Base-by-base conservation (phyloP, 176 grass and related monocot species). In the Zizania latifolia region DNA sequence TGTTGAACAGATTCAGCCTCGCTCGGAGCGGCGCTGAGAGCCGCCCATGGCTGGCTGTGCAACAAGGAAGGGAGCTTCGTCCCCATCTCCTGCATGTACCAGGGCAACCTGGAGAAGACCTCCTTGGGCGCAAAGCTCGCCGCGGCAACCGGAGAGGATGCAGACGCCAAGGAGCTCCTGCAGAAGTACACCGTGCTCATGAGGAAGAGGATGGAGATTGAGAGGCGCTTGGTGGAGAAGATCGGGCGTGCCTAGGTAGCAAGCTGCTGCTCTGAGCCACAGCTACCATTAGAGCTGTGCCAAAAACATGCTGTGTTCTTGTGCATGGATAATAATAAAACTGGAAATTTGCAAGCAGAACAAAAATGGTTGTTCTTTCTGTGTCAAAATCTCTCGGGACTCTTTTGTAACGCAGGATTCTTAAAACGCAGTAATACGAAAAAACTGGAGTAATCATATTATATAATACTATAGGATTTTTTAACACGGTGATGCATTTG, bases 21-120 rank as follows among this genome's bases (percentile, higher is more conserved):
- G 0, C 79, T 94, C 39, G 95, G 91, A 0, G 95, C 95, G 2
- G 95, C 95, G 0, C 62, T 98, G 16, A 86, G 95, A 82, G 91
- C 89, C 6, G 95, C 95, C 76, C 95, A 94, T 58, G 95, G 95
- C 26, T 94, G 95, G 95, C 60, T 98, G 26, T 94, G 95, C 72
- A 80, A 94, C 28, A 60, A 85, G 44, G 84, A 86, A 88, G 86
- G 95, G 19, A 46, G 79, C 17, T 99, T 92, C 8, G 51, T 94
- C 23, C 91, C 86, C 38, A 88, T 99, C 75, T 92, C 89, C 5
- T 65, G 74, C 57, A 73, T 94, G 41, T 94, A 99, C 27, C 65
- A 81, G 59, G 86, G 76, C 51, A 88, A 70, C 64, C 73, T 90
- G 38, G 91, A 94, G 70, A 90, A 92, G 65, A 94, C 84, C 15